Evolutionary conservation across 208 protist species (phyloP), one percentile per base, ranked within the genome.

Genomic region (Trypanosoma theileri): DNA sequence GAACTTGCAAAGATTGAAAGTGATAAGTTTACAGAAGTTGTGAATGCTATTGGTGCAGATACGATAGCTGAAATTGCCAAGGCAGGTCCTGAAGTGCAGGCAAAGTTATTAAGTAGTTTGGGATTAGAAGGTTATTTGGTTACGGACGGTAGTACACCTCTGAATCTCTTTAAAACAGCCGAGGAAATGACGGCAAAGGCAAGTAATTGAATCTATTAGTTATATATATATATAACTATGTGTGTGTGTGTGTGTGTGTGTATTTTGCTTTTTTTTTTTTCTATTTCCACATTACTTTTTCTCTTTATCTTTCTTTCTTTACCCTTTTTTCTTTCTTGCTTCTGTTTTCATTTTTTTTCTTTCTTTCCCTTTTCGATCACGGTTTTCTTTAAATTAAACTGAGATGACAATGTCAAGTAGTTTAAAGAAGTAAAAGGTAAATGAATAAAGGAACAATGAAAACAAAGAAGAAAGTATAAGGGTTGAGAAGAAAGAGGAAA

Each of bases 161-260:
- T 98, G 62, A 98, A 98, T 63, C 77, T 98, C 8, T 96, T 98
- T 69, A 77, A 84, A 24, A 92, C 92, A 22, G 92, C 96, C 0
- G 56, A 73, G 19, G 91, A 88, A 52, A 73, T 98, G 41, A 82
- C 88, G 16, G 79, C 74, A 48, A 40, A 51, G 16, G 1, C 71
- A 19, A 41, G n/a, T 77, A n/a, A 48, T 67, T 44, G 24, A 21
- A 64, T n/a, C n/a, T n/a, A 55, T 31, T 2, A 63, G 19, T 28
- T 10, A 26, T 6, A 35, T 35, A 35, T 35, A 35, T 8, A 35
- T 35, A 35, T n/a, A n/a, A n/a, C n/a, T n/a, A n/a, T n/a, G n/a
- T n/a, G n/a, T n/a, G n/a, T n/a, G n/a, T n/a, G n/a, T n/a, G n/a
- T n/a, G n/a, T n/a, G n/a, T n/a, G n/a, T n/a, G n/a, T n/a, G n/a